phyloP scores from a whole-genome alignment of 2,329 filamentous ascomycete species.

The Trichoderma sp. region DNA sequence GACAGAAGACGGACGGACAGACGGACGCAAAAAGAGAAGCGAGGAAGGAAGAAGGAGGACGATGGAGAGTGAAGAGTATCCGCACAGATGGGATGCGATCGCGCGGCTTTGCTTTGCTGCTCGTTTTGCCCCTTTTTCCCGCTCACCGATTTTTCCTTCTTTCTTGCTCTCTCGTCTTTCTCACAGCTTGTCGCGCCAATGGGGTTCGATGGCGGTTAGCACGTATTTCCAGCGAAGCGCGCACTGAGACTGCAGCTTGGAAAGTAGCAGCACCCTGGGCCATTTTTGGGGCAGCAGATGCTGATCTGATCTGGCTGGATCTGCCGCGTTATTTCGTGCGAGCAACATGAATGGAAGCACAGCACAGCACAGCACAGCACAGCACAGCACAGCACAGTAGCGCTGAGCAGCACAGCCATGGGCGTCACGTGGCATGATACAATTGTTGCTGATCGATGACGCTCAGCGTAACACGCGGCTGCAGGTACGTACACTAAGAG shows the following conservation, averaged over 20 bases:
- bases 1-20: neutral
- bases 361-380: no score
- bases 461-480: neutral
- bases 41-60: neutral
- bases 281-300: neutral
- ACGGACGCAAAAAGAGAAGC: neutral
- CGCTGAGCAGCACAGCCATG: neutral
- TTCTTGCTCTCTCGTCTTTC: neutral
- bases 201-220: neutral
- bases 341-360: no score
- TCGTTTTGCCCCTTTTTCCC: neutral
- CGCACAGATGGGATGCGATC: neutral
- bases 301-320: neutral
- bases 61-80: neutral
- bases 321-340: neutral
- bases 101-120: neutral
- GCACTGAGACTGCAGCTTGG: neutral
- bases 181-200: neutral
- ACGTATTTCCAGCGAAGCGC: neutral
- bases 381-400: no score
- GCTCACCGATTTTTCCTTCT: neutral
- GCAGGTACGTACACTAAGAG: slow-evolving; percentile 3
- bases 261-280: neutral
- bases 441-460: slow-evolving; percentile 16
- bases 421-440: slow-evolving; percentile 20